Evolutionary conservation across 331 rosid species (phyloP), one percentile per base, ranked within the genome.

Genomic region (Rosa hybrid): DNA sequence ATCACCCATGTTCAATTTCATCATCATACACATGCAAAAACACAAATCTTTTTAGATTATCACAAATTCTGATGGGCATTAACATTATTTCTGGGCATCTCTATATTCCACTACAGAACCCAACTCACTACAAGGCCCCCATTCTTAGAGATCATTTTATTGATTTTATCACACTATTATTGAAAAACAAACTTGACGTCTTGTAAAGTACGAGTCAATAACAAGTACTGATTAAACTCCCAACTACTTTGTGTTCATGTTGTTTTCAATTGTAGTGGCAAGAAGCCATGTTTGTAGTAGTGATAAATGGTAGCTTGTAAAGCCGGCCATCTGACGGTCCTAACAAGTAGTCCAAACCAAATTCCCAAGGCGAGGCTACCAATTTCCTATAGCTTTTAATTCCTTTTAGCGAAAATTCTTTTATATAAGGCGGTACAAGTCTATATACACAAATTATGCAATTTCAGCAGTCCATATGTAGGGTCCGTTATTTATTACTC

Each of bases 311-410:
- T 60, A n/a, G 50, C 39, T 54, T 20, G 6, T 9, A 25, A 8
- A 16, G 57, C 18, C 14, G 71, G 46, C 77, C 45, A 72, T 27
- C 78, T 11, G 53, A 41, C 21, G 42, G 68, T 75, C 69, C 69
- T 41, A 74, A 39, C 76, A 17, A 72, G 4, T 13, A 23, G 53
- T 74, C n/a, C 30, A 27, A 27, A 27, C 30, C 30, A 27, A 27
- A 27, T 27, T 25, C 27, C 27, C 27, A 25, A 25, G 27, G 27
- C 27, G 27, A 25, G 27, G 27, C 27, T 25, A 25, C 27, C 27
- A 25, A 25, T 25, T 25, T 25, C 27, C 27, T 25, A 25, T 25
- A 25, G 27, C 27, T 25, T 25, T 25, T 25, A 25, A 25, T 25
- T 25, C 27, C 27, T 25, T 25, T 25, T 25, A 25, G 27, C 27